Percentiles rank a stretch among this genome's conserved stretches.
These are phyloP conservation scores for Linum lewisii DNA, from an alignment of 345 rosid genomes.

Conservation along the genomic window DNA sequence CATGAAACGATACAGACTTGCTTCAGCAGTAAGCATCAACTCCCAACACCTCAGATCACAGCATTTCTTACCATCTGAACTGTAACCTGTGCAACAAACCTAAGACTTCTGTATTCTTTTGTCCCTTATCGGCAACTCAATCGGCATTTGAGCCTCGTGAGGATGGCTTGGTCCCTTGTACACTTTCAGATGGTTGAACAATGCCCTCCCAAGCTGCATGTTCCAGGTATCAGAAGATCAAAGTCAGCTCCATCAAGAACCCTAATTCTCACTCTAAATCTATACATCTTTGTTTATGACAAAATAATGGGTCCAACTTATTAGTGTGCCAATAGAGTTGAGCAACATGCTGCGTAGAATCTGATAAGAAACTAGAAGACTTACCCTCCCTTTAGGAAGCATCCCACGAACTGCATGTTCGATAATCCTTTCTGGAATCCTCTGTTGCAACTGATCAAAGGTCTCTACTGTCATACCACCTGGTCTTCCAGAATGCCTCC, in stretches of 20 bases:
- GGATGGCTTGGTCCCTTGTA: constrained; percentile 94
- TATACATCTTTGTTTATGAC: too few species aligned
- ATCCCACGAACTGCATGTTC: constrained; percentile 98
- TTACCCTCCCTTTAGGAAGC: constrained; percentile 98
- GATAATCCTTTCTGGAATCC: constrained; percentile 92
- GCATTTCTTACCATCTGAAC: neutral
- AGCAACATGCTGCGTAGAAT: too few species aligned
- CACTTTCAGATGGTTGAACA: constrained; percentile 90
- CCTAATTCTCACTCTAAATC: too few species aligned
- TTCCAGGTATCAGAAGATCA: neutral
- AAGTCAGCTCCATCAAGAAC: too few species aligned
- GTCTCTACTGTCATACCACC: constrained; percentile 98
- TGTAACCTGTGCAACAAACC: constrained; percentile 3
- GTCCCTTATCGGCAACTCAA: constrained; percentile 80
- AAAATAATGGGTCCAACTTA: too few species aligned
- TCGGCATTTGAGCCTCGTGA: constrained; percentile 81
- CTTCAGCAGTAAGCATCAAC: neutral
- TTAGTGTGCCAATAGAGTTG: too few species aligned
- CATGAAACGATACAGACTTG: neutral
- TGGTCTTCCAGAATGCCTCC: constrained; percentile 98
- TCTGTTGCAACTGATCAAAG: constrained; percentile 73
- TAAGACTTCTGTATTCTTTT: constrained; percentile 64
- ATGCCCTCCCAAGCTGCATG: constrained; percentile 81
- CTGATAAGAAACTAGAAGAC: constrained; percentile 15
- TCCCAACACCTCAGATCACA: neutral